Conservation (phyloP, 2,329 filamentous ascomycete genomes). For the Mollisiaceae sp. region DNA sequence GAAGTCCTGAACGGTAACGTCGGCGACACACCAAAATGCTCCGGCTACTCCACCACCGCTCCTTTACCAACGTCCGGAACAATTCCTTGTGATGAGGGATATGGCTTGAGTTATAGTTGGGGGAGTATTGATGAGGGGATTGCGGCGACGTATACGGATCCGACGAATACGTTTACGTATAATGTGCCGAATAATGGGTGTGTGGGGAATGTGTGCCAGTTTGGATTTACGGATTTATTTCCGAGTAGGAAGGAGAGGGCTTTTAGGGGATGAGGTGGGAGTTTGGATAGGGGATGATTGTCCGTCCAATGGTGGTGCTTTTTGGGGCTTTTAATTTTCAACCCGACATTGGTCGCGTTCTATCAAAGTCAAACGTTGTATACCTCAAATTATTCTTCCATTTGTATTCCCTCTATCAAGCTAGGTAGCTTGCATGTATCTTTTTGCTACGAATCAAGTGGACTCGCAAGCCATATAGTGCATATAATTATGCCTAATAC, state of each 20-base stretch:
- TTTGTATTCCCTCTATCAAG: too few relatives aligned
- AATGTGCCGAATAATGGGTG: slow-evolving; percentile 18
- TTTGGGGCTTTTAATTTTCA: neutral
- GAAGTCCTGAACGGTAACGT: slow-evolving; percentile 25
- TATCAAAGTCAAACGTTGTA: too few relatives aligned
- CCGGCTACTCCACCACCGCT: neutral
- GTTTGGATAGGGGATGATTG: neutral
- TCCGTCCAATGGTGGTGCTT: neutral
- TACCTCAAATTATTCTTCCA: too few relatives aligned
- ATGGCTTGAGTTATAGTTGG: slow-evolving; percentile 21
- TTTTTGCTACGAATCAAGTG: too few relatives aligned
- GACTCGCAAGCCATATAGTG: too few relatives aligned
- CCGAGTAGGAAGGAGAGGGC: slow-evolving; percentile 18
- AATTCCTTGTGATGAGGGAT: slow-evolving; percentile 23
- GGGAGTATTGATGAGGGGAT: slow-evolving; percentile 16
- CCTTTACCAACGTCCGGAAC: slow-evolving; percentile 18
- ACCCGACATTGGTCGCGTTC: too few relatives aligned
- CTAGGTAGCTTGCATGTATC: too few relatives aligned
- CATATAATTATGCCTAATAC: too few relatives aligned
- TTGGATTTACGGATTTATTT: slow-evolving; percentile 20
- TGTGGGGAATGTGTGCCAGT: slow-evolving; percentile 13
- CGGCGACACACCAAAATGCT: slow-evolving; percentile 24
- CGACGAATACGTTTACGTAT: slow-evolving; percentile 16
- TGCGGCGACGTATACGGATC: slow-evolving; percentile 24
- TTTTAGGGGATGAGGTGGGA: neutral